These are phyloP conservation scores for Neoarthrinium moseri DNA, from an alignment of 2,329 filamentous ascomycete genomes.

Conservation along the genomic window DNA sequence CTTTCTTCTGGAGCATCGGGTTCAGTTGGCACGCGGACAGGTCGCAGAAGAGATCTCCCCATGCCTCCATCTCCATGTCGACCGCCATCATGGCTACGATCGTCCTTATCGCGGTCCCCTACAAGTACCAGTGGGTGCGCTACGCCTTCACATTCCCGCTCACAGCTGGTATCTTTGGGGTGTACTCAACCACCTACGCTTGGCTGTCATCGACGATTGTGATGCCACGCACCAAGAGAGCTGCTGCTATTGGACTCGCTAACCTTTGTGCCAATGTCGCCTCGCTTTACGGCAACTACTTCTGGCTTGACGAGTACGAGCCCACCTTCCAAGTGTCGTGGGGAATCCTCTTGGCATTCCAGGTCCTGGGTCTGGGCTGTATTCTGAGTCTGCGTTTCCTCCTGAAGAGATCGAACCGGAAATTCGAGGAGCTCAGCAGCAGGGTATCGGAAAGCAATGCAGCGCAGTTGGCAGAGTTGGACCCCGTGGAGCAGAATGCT, in stretches of 20 bases:
- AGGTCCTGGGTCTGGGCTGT: not conserved
- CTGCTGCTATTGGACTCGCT: constrained; percentile 12
- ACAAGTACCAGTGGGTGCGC: constrained; percentile 5
- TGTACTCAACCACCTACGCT: constrained; percentile 11
- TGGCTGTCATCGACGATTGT: constrained; percentile 9
- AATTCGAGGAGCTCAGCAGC: constrained; percentile 1
- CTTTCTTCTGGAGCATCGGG: not conserved
- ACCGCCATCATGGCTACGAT: constrained; percentile 1
- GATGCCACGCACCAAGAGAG: constrained; percentile 10
- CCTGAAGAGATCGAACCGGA: constrained; percentile 13
- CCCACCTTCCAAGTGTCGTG: constrained; percentile 10
- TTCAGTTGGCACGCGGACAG: constrained; percentile 4
- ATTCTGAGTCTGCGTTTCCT: constrained; percentile 1
- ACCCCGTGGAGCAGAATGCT: not conserved
- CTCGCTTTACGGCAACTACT: constrained; percentile 14
- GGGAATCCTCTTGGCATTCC: constrained; percentile 8
- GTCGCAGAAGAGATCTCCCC: not conserved
- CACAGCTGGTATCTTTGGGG: constrained; percentile 9
- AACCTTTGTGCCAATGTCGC: constrained; percentile 13
- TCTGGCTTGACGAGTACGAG: constrained; percentile 14
- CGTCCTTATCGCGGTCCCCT: constrained; percentile 2
- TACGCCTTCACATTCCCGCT: constrained; percentile 11
- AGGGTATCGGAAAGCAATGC: not conserved
- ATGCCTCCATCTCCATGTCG: not conserved
- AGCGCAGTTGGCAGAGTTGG: not conserved